Base-by-base conservation (phyloP, 192 early-diverging fungal species). In the Ambispora gerdemannii region DNA sequence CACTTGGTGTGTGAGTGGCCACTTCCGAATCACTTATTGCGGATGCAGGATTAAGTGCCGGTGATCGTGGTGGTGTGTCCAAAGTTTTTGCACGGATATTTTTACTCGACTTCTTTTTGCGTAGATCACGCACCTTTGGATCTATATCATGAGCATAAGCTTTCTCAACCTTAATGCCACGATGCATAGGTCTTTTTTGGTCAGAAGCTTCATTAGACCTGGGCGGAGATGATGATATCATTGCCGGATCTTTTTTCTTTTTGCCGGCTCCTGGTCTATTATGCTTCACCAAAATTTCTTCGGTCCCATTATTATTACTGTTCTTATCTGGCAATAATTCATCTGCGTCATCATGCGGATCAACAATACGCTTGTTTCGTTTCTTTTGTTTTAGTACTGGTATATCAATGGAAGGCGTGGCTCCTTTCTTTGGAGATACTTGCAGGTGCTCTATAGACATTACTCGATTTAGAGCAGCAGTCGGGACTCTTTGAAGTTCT, bases 381-480 rank as follows among this genome's bases (percentile, higher is more conserved):
- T 78, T 62, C n/a, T 31, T 43, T 72, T 63, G 70, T 50, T 64
- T 61, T 17, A 20, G 15, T 24, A 25, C 60, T 3, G 53, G 58
- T 15, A 49, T 11, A 0, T 53, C 49, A 24, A 22, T 8, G 33
- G 36, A 11, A 17, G 31, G 22, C 55, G 36, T 73, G 31, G 60
- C 17, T 32, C 33, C 35, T 47, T 72, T 69, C 0, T 65, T 74
- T 11, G 72, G 69, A 31, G 66, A 59, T 1, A 25, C 27, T 32
- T 72, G 11, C 32, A 49, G 50, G 17, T 61, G 69, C 22, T 63
- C 3, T 8, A 70, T 67, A 19, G 47, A 62, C 11, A 67, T 52
- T 50, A 68, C 72, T 4, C 60, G 61, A 59, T 70, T 73, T 67
- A 73, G 63, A 75, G 74, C 38, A 51, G 75, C 78, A 17, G 53